These are phyloP conservation scores for Crithidia thermophila DNA, from an alignment of 208 protist genomes.

Conservation along the genomic window DNA sequence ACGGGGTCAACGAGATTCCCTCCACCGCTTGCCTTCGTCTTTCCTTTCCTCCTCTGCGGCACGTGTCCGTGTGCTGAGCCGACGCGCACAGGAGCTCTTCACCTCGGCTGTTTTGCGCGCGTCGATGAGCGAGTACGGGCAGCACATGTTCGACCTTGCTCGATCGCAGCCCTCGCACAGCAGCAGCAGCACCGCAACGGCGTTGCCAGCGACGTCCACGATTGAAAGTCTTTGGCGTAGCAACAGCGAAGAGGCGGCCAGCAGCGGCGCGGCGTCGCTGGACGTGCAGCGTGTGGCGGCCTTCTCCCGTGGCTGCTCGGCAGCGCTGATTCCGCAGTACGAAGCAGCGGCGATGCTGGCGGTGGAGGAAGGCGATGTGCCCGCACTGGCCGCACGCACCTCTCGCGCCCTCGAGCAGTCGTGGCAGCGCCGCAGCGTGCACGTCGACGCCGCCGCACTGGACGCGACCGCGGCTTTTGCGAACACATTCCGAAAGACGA, in stretches of 20 bases:
- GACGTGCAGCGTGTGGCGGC: constrained; percentile 9
- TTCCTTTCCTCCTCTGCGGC: not conserved
- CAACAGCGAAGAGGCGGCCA: too few species aligned
- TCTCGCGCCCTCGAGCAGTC: not conserved
- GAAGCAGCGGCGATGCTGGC: constrained; percentile 12
- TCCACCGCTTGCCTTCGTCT: too few species aligned
- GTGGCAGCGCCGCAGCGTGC: not conserved
- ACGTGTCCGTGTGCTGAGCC: not conserved
- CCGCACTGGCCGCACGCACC: not conserved
- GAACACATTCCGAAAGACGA: too few species aligned
- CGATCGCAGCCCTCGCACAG: not conserved
- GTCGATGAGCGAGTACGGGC: constrained; percentile 30
- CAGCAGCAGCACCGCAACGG: not conserved
- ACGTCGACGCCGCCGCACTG: not conserved
- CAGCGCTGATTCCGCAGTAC: constrained; percentile 7
- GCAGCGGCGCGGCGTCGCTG: not conserved
- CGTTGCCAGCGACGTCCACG: not conserved
- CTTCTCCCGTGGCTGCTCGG: constrained; percentile 28
- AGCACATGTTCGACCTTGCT: constrained; percentile 17
- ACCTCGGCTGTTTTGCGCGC: constrained; percentile 23
- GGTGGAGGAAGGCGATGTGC: not conserved
- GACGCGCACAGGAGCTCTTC: constrained; percentile 18
- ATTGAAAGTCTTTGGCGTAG: constrained; percentile 10
- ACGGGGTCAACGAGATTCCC: too few species aligned
- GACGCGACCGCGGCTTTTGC: not conserved